Percentiles rank a stretch among this genome's conserved stretches.
These are phyloP conservation scores for Penicillium chermesinum DNA, from an alignment of 495 filamentous ascomycete genomes.

Conservation along the genomic window DNA sequence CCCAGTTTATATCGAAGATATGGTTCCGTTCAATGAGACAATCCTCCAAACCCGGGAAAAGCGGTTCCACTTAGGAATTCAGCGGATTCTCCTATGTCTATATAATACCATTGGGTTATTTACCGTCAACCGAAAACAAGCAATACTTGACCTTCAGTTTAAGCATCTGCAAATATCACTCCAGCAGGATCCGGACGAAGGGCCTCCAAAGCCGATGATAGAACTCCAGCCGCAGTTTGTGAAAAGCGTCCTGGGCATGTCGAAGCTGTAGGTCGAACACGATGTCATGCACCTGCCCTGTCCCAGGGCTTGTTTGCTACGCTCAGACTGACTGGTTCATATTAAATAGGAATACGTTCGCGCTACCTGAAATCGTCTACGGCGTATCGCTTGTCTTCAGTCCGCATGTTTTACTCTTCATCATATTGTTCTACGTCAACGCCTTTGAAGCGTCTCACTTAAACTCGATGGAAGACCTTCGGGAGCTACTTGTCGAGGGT, in stretches of 20 bases:
- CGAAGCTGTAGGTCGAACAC: slow-evolving; percentile 7
- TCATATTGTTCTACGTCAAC: slow-evolving; percentile 14
- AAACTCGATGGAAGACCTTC: slow-evolving; percentile 13
- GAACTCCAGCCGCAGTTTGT: slow-evolving; percentile 10
- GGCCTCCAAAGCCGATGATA: slow-evolving; percentile 7
- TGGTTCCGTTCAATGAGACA: slow-evolving; percentile 19
- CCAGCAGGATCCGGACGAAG: slow-evolving; percentile 14
- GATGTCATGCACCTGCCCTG: background rate
- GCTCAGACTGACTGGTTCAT: slow-evolving; percentile 4
- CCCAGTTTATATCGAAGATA: slow-evolving; percentile 20
- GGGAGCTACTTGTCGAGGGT: slow-evolving; percentile 9
- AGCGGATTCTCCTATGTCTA: slow-evolving; percentile 18
- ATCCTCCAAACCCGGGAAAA: slow-evolving; percentile 20
- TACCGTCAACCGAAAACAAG: slow-evolving; percentile 15
- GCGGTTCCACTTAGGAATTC: slow-evolving; percentile 17
- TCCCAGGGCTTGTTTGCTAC: background rate
- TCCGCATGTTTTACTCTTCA: slow-evolving; percentile 14
- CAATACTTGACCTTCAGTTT: slow-evolving; percentile 17
- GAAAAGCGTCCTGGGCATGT: slow-evolving; percentile 10
- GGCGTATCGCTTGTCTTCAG: slow-evolving; percentile 12
- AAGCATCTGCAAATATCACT: slow-evolving; percentile 22
- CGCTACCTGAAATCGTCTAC: slow-evolving; percentile 15
- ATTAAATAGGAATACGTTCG: slow-evolving; percentile 9
- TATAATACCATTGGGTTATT: slow-evolving; percentile 16
- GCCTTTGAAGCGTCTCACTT: slow-evolving; percentile 10